A percentile compares a stretch with the other conserved stretches of the same genome.
phyloP scores from a whole-genome alignment of 1,284 basidiomycete species.

The Rhodofomes roseus region DNA sequence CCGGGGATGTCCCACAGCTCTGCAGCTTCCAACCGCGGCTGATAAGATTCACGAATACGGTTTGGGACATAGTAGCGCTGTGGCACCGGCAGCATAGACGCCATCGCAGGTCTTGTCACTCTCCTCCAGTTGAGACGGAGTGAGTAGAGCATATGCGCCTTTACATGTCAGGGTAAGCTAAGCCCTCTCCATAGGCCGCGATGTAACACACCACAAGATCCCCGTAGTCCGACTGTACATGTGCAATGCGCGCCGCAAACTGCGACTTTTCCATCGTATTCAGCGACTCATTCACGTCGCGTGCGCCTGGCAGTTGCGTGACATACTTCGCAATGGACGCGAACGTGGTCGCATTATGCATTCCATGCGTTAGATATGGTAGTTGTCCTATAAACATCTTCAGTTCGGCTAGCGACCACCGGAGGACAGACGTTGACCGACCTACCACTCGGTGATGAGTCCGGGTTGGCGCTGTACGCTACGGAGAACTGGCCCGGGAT shows the following conservation, averaged over 20 bases:
- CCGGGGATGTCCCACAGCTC: conserved; percentile 57
- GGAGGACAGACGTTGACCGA: conserved; percentile 21
- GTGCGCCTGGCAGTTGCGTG: conserved; percentile 38
- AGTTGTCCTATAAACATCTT: conserved; percentile 51
- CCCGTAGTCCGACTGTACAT: conserved; percentile 63
- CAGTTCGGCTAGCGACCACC: neutral
- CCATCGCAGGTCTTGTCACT: conserved; percentile 51
- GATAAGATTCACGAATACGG: conserved; percentile 55
- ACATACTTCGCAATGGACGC: conserved; percentile 64
- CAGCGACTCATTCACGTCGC: conserved; percentile 44
- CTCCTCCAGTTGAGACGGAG: conserved; percentile 57
- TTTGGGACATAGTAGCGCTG: conserved; percentile 70
- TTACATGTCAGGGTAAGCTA: neutral
- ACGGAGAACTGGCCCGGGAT: conserved; percentile 63
- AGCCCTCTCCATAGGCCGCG: neutral
- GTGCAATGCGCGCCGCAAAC: conserved; percentile 56
- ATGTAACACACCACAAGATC: conserved; percentile 59
- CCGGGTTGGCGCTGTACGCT: conserved; percentile 60
- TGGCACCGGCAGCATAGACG: conserved; percentile 56
- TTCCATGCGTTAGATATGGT: conserved; percentile 62
- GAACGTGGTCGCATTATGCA: conserved; percentile 46
- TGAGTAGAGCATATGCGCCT: conserved; percentile 60
- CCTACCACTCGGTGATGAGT: conserved; percentile 74
- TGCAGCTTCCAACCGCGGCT: conserved; percentile 53
- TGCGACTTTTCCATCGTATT: conserved; percentile 45